Conservation (phyloP, 2,329 filamentous ascomycete species). For the Eurotiales sp. region DNA sequence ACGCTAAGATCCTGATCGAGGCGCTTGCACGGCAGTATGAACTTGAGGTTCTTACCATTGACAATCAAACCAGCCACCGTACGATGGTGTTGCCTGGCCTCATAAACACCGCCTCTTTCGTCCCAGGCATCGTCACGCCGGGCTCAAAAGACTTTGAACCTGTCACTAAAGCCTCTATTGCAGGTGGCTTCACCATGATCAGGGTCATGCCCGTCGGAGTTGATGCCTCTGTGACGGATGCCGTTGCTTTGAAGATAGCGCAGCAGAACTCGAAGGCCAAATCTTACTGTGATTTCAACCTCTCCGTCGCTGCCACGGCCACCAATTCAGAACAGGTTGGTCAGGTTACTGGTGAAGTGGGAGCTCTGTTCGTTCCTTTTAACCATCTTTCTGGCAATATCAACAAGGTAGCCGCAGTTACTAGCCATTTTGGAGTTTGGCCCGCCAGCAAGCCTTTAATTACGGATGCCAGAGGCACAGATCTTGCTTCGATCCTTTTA, state of each 20-base stretch:
- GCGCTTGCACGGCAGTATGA: conserved; percentile 87
- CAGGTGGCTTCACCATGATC: conserved; percentile 75
- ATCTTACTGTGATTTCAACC: conserved; percentile 73
- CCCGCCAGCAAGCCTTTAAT: conserved; percentile 74
- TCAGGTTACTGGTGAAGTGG: conserved; percentile 68
- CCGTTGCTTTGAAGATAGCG: conserved; percentile 65
- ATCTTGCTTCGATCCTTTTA: conserved; percentile 74
- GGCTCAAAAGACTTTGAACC: conserved; percentile 65
- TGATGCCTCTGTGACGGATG: conserved; percentile 69
- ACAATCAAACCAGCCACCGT: conserved; percentile 87
- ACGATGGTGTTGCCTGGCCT: conserved; percentile 70
- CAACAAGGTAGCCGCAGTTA: conserved; percentile 76
- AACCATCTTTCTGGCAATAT: conserved; percentile 78
- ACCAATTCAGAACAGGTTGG: conserved; percentile 72
- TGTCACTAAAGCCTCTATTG: conserved; percentile 69
- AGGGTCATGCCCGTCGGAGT: conserved; percentile 73
- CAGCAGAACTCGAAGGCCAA: conserved; percentile 67
- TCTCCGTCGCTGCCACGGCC: conserved; percentile 71
- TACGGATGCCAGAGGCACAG: conserved; percentile 75
- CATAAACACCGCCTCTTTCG: conserved; percentile 76
- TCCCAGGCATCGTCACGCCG: conserved; percentile 65
- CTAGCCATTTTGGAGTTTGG: conserved; percentile 74
- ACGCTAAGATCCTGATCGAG: conserved; percentile 94
- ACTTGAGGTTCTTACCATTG: conserved; percentile 74
- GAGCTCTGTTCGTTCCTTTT: conserved; percentile 78